These are phyloP conservation scores for Besnoitia besnoiti DNA, from an alignment of 169 alveolate species.

Conservation along the genomic window DNA sequence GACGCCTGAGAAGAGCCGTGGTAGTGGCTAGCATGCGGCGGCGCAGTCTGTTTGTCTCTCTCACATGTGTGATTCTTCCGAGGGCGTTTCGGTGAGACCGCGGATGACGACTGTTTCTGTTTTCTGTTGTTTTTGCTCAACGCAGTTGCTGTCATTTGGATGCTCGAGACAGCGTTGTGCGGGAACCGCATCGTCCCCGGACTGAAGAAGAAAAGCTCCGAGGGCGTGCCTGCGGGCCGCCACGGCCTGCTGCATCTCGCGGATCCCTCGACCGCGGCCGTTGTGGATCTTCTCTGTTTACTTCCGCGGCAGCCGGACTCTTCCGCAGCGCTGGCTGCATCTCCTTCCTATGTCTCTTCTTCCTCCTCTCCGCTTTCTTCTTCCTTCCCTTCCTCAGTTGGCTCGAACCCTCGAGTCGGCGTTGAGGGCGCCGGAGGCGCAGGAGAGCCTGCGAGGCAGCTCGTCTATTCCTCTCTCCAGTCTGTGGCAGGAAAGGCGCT, in stretches of 20 bases:
- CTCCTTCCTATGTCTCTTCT: too few species aligned
- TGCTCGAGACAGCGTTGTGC: slow-evolving; percentile 25
- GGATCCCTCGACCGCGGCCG: background rate
- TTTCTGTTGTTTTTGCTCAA: background rate
- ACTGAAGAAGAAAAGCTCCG: background rate
- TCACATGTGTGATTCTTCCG: too few species aligned
- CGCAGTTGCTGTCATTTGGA: slow-evolving; percentile 49
- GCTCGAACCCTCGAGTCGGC: background rate
- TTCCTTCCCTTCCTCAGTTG: too few species aligned
- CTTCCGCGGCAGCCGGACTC: background rate
- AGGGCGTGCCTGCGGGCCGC: background rate
- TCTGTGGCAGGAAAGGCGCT: background rate
- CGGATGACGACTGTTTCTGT: background rate
- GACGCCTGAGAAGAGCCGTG: too few species aligned
- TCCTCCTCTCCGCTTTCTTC: too few species aligned
- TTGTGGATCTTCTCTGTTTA: background rate
- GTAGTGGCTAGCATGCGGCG: too few species aligned
- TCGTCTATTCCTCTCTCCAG: background rate
- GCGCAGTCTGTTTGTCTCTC: too few species aligned
- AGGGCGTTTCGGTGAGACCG: too few species aligned
- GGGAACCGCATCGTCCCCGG: slow-evolving; percentile 43
- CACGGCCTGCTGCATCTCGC: slow-evolving; percentile 20
- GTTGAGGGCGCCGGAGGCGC: background rate
- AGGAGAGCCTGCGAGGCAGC: background rate
- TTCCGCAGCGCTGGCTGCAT: too few species aligned